Evolutionary conservation across 768 basidiomycete genomes (phyloP).

Genomic region (Pulveroboletus ravenelii): DNA sequence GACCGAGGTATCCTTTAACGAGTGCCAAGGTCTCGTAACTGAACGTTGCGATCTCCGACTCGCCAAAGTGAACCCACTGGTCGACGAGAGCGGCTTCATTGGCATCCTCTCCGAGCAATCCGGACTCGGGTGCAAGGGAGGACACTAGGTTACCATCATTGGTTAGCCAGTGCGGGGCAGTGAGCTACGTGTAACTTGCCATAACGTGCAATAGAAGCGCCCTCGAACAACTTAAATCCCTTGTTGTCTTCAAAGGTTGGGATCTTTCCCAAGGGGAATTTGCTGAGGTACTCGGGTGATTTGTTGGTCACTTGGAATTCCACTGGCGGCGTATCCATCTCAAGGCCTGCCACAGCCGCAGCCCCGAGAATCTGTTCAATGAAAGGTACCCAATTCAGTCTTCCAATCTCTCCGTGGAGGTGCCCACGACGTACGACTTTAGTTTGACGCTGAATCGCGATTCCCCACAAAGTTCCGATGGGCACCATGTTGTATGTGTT

Average conservation of each 20-base stretch:
- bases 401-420: no score
- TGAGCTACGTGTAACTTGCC: constrained; percentile 8
- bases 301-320: constrained; percentile 24
- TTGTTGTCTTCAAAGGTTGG: constrained; percentile 24
- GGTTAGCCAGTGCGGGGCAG: neutral
- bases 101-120: constrained; percentile 21
- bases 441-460: constrained; percentile 22
- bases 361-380: constrained; percentile 23
- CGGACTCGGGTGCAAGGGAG: constrained; percentile 24
- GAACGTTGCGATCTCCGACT: constrained; percentile 21
- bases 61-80: constrained; percentile 30
- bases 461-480: constrained; percentile 26
- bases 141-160: constrained; percentile 12
- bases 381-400: neutral
- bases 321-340: constrained; percentile 21
- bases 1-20: constrained; percentile 16
- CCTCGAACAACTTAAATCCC: constrained; percentile 26
- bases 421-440: constrained; percentile 22
- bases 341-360: constrained; percentile 22
- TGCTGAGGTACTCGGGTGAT: constrained; percentile 25
- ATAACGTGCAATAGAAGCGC: constrained; percentile 27
- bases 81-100: constrained; percentile 26
- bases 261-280: constrained; percentile 29
- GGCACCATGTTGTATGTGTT: constrained; percentile 18
- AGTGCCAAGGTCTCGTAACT: constrained; percentile 20